Conservation (phyloP, 2,329 filamentous ascomycete species). For the Cladophialophora yegresii region DNA sequence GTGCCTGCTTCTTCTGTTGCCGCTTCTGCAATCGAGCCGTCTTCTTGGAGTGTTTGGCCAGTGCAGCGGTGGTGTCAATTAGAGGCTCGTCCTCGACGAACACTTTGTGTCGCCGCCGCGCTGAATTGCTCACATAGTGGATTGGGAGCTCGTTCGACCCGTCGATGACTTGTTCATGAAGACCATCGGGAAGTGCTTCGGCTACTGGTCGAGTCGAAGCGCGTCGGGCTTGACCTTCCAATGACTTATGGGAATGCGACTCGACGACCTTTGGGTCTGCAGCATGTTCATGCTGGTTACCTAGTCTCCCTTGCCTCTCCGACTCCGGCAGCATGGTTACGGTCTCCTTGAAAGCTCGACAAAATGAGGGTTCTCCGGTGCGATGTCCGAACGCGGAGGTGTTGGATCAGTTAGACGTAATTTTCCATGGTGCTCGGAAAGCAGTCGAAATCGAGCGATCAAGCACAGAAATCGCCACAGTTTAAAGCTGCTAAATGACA, state of each 20-base stretch:
- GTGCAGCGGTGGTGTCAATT: constrained; percentile 31
- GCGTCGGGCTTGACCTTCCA: neutral
- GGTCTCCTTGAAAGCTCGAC: neutral
- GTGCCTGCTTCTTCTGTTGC: constrained; percentile 29
- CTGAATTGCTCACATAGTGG: constrained; percentile 9
- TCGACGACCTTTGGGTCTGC: neutral
- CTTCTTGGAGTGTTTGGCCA: constrained; percentile 34
- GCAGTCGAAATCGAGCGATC: neutral
- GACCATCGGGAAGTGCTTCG: neutral
- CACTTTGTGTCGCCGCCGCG: constrained; percentile 2
- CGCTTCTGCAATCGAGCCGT: constrained; percentile 29
- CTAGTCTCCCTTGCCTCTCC: neutral
- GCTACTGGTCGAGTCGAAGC: neutral
- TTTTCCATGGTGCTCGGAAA: neutral
- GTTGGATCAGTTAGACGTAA: neutral
- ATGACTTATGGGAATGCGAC: neutral
- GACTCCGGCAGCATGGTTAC: neutral
- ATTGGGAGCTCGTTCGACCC: constrained; percentile 3
- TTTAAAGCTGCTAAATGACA: neutral
- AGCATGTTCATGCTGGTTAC: neutral
- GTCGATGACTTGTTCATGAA: neutral
- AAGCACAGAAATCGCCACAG: neutral
- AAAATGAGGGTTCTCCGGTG: neutral
- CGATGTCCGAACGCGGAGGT: neutral
- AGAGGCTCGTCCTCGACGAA: constrained; percentile 28